phyloP scores from a whole-genome alignment of 2,329 filamentous ascomycete species.

The Fusarium sp. region DNA sequence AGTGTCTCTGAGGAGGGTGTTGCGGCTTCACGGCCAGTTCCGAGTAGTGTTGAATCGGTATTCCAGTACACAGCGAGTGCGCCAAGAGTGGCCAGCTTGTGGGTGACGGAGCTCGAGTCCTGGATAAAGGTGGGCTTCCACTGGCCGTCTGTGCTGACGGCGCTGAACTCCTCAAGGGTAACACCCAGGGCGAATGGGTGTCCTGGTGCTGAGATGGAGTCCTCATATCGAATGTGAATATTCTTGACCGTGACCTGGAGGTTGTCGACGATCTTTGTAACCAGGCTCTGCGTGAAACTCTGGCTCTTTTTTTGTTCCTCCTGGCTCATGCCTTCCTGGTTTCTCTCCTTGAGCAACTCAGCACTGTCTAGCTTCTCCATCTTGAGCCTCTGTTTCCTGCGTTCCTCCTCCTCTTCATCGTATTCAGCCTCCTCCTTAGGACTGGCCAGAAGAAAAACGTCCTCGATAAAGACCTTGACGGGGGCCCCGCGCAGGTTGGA shows the following conservation, averaged over 20 bases:
- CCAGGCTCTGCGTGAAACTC: conserved; percentile 93
- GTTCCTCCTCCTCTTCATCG: conserved; percentile 89
- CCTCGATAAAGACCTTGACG: conserved; percentile 92
- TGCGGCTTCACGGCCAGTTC: conserved; percentile 75
- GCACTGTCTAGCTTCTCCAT: conserved; percentile 98
- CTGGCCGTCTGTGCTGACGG: conserved; percentile 90
- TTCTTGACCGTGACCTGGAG: conserved; percentile 98
- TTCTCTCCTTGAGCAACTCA: conserved; percentile 90
- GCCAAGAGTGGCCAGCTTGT: conserved; percentile 91
- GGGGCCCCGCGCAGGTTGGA: conserved; percentile 94
- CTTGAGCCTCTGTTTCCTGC: conserved; percentile 87
- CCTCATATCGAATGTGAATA: conserved; percentile 97
- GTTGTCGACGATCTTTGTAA: conserved; percentile 98
- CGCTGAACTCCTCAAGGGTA: conserved; percentile 95
- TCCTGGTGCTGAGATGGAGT: conserved; percentile 91
- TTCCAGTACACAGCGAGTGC: conserved; percentile 98
- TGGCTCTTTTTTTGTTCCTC: conserved; percentile 98
- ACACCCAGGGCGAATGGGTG: conserved; percentile 94
- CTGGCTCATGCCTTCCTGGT: conserved; percentile 88
- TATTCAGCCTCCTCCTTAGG: conserved; percentile 96
- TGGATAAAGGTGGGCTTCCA: conserved; percentile 98
- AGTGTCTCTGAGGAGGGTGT: conserved; percentile 60
- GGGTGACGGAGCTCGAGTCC: conserved; percentile 79
- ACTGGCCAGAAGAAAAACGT: conserved; percentile 94
- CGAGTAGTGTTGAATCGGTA: conserved; percentile 85